These are phyloP conservation scores for Solanum rostratum DNA, from an alignment of 257 asterid species.

Conservation along the genomic window DNA sequence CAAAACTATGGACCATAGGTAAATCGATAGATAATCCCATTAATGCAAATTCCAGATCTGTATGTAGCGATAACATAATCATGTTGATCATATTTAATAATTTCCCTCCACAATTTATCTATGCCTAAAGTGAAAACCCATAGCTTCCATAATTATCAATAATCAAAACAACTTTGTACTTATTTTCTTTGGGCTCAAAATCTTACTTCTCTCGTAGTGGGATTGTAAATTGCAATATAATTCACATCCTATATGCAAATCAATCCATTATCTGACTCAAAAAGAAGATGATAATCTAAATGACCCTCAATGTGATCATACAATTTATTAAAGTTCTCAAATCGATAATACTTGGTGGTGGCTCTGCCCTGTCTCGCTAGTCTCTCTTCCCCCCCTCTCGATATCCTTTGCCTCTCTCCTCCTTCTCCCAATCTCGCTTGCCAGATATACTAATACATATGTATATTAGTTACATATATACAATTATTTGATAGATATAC, in stretches of 20 bases:
- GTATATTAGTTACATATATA: too few relatives aligned
- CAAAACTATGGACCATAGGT: neutral
- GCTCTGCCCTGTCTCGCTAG: too few relatives aligned
- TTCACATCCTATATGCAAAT: neutral
- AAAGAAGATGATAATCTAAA: neutral
- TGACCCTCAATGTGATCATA: neutral
- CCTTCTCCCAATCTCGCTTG: too few relatives aligned
- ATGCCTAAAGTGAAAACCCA: neutral
- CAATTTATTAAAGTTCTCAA: neutral
- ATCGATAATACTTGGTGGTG: too few relatives aligned
- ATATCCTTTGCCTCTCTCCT: too few relatives aligned
- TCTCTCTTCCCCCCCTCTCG: too few relatives aligned
- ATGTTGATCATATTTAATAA: neutral
- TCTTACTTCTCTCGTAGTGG: neutral
- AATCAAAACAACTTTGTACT: neutral
- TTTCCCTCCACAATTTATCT: neutral
- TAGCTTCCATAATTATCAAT: neutral
- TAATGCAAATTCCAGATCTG: neutral
- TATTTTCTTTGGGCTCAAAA: neutral
- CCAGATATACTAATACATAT: too few relatives aligned
- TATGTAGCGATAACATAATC: neutral
- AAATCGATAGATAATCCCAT: neutral
- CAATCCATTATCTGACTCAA: neutral
- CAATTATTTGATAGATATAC: too few relatives aligned
- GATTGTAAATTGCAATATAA: neutral